These are phyloP conservation scores for Cucumis melo DNA, from an alignment of 306 rosid genomes.

Conservation along the genomic window DNA sequence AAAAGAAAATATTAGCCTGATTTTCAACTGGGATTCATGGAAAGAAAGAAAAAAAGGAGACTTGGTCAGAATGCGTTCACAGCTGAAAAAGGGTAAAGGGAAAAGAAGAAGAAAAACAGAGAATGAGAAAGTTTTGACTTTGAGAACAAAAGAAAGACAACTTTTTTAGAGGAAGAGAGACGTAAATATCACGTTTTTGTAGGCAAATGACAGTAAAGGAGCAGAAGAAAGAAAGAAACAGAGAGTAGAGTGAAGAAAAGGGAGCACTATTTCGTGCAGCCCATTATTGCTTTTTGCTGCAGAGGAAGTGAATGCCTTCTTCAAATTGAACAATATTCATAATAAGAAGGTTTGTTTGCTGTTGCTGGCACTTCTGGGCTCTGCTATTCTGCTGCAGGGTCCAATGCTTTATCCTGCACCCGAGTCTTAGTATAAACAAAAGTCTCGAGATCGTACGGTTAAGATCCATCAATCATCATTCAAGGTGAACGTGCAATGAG, in stretches of 20 bases:
- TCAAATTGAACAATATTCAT: neutral
- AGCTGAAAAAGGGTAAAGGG: neutral
- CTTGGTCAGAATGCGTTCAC: neutral
- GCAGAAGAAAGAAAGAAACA: neutral
- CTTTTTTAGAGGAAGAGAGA: neutral
- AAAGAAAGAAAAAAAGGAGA: neutral
- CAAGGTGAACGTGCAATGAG: neutral
- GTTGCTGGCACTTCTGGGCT: neutral
- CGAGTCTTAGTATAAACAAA: neutral
- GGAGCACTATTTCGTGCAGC: neutral
- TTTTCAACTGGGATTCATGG: slow-evolving; percentile 8
- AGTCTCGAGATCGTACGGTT: neutral
- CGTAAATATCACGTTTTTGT: slow-evolving; percentile 8
- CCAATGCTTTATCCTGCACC: neutral
- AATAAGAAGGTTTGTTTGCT: neutral
- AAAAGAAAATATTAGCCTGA: neutral
- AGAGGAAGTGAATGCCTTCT: neutral
- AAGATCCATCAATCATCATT: neutral
- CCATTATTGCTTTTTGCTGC: slow-evolving; percentile 5
- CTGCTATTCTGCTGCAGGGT: slow-evolving; percentile 3
- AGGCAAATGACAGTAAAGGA: neutral
- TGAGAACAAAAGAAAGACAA: neutral
- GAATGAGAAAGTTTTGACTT: slow-evolving; percentile 8
- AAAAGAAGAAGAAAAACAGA: neutral
- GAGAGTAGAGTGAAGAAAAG: slow-evolving; percentile 1